Percentiles rank a stretch among this genome's conserved stretches.
Conservation (phyloP, 305 asterid genomes). For the Petunia hybrid region DNA sequence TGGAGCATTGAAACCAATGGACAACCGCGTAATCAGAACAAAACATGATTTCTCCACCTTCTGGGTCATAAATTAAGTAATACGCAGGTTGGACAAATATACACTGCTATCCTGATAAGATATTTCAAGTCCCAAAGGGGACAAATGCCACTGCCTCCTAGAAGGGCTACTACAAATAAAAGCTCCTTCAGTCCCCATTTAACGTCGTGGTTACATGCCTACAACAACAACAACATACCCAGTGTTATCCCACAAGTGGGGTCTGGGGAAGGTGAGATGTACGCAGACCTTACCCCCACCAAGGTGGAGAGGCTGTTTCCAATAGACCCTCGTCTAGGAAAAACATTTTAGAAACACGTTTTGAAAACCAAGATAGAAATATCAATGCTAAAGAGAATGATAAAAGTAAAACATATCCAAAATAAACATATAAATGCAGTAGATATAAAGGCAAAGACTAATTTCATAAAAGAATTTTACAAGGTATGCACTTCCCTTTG, state of each 20-base stretch:
- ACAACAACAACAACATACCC: too few species aligned
- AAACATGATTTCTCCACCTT: slow-evolving; percentile 14
- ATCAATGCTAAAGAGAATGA: too few species aligned
- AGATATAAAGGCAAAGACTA: not conserved
- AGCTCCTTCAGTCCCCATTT: not conserved
- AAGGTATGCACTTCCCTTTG: slow-evolving; percentile 10
- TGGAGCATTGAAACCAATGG: not conserved
- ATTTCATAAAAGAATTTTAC: not conserved
- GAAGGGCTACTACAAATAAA: not conserved
- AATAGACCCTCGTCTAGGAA: too few species aligned
- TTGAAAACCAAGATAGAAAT: too few species aligned
- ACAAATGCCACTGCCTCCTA: not conserved
- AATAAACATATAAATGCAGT: too few species aligned
- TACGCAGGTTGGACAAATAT: not conserved
- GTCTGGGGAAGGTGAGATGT: too few species aligned
- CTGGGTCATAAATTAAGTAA: not conserved
- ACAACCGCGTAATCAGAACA: not conserved
- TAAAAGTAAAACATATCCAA: too few species aligned
- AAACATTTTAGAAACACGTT: too few species aligned
- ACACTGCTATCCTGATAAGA: slow-evolving; percentile 2
- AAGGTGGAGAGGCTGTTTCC: too few species aligned
- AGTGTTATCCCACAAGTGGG: too few species aligned
- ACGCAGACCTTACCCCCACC: too few species aligned
- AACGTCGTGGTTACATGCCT: not conserved
- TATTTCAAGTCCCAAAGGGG: slow-evolving; percentile 17